Evolutionary conservation across 2,329 filamentous ascomycete genomes (phyloP).

Genomic region (Macrophomina phaseolina): DNA sequence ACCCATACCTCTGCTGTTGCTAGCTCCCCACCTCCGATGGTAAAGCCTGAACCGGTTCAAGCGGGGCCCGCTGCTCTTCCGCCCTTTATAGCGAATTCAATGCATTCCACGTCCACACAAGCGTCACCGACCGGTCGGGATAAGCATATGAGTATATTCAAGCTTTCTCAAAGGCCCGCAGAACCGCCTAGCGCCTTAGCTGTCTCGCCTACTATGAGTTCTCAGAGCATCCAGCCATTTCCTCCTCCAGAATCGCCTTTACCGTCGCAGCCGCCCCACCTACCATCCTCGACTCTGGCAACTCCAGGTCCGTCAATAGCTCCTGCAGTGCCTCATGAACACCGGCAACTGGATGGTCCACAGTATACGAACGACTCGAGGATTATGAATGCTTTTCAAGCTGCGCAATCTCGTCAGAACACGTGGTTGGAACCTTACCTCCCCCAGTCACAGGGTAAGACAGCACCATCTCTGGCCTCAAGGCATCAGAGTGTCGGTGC

Average conservation of each 20-base stretch:
- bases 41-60: background rate
- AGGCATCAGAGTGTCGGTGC: too few species aligned
- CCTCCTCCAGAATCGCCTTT: background rate
- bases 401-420: constrained; percentile 3
- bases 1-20: background rate
- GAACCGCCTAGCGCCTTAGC: background rate
- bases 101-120: background rate
- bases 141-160: background rate
- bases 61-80: background rate
- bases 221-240: background rate
- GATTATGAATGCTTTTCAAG: constrained; percentile 27
- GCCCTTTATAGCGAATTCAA: background rate
- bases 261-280: background rate
- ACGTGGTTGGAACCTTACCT: background rate
- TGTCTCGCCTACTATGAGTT: background rate
- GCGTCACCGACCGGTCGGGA: background rate
- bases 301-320: background rate
- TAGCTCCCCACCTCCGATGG: background rate
- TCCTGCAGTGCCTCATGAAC: background rate
- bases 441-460: background rate
- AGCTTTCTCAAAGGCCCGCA: background rate
- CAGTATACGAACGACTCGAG: constrained; percentile 29
- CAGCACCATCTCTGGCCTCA: background rate
- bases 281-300: background rate
- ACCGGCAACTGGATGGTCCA: background rate